phyloP scores from a whole-genome alignment of 2,329 filamentous ascomycete species.

The Cladosporium cucumerinum region DNA sequence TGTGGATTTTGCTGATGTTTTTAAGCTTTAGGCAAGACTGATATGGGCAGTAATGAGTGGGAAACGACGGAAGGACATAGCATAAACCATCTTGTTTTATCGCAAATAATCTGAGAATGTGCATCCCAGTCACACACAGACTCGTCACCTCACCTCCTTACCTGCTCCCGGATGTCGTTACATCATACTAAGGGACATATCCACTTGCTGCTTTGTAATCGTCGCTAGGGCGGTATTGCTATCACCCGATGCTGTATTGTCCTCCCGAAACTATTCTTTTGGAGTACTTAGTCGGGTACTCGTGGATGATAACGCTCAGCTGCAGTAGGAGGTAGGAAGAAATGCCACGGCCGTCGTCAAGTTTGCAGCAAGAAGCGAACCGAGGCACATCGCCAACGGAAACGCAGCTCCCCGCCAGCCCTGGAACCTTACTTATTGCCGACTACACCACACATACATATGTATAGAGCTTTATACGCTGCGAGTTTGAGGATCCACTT shows the following conservation, averaged over 20 bases:
- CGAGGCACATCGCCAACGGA: background rate
- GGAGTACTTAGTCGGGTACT: background rate
- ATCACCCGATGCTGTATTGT: background rate
- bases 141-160: background rate
- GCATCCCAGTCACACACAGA: background rate
- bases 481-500: background rate
- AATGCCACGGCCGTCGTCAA: background rate
- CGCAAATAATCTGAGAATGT: background rate
- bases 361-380: background rate
- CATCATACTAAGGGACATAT: background rate
- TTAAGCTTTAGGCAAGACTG: background rate
- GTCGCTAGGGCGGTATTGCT: background rate
- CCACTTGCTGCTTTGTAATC: background rate
- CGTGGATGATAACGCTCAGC: background rate
- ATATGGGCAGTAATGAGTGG: background rate
- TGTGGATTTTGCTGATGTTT: background rate
- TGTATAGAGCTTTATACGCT: background rate
- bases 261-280: background rate
- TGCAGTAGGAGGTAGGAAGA: background rate
- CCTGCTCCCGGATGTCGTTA: background rate
- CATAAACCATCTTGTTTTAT: background rate
- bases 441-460: background rate
- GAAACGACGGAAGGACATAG: background rate
- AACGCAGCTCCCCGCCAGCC: background rate
- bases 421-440: slow-evolving; percentile 4